Conservation (phyloP, 495 filamentous ascomycete species). For the Physcia stellaris region DNA sequence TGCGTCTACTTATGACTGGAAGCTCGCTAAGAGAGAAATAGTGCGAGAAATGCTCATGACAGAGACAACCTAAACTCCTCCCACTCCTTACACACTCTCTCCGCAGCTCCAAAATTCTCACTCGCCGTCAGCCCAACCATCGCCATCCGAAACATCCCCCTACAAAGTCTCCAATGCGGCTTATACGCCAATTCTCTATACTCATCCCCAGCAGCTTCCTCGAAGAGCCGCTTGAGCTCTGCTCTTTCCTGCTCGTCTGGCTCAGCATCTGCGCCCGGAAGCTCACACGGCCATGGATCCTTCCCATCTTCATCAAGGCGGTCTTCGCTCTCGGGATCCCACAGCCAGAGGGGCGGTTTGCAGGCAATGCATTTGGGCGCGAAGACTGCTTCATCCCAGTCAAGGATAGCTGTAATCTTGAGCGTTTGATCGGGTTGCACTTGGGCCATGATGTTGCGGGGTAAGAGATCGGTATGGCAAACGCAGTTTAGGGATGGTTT, state of each 20-base stretch:
- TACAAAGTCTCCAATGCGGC: too few species aligned
- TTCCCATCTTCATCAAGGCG: constrained; percentile 19
- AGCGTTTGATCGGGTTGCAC: constrained; percentile 3
- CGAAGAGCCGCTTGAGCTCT: constrained; percentile 21
- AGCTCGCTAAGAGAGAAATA: too few species aligned
- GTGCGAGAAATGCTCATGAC: too few species aligned
- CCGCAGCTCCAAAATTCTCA: too few species aligned
- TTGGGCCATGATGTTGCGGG: constrained; percentile 24
- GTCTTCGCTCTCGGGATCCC: constrained; percentile 14
- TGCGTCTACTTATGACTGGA: too few species aligned
- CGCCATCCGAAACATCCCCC: too few species aligned
- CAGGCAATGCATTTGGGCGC: constrained; percentile 23
- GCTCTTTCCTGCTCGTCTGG: constrained; percentile 11
- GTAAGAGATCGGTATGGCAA: constrained; percentile 24
- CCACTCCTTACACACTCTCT: too few species aligned
- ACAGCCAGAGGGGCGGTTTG: constrained; percentile 25
- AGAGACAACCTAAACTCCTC: too few species aligned
- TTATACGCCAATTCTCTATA: too few species aligned
- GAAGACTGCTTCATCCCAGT: constrained; percentile 28
- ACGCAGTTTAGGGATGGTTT: constrained; percentile 12
- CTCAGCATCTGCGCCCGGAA: constrained; percentile 5
- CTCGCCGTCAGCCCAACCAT: too few species aligned
- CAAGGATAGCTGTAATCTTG: constrained; percentile 21
- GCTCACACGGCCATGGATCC: constrained; percentile 9
- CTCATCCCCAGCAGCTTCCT: constrained; percentile 18